Evolutionary conservation across 768 basidiomycete species (phyloP).

Genomic region (Mycena leptocephala): DNA sequence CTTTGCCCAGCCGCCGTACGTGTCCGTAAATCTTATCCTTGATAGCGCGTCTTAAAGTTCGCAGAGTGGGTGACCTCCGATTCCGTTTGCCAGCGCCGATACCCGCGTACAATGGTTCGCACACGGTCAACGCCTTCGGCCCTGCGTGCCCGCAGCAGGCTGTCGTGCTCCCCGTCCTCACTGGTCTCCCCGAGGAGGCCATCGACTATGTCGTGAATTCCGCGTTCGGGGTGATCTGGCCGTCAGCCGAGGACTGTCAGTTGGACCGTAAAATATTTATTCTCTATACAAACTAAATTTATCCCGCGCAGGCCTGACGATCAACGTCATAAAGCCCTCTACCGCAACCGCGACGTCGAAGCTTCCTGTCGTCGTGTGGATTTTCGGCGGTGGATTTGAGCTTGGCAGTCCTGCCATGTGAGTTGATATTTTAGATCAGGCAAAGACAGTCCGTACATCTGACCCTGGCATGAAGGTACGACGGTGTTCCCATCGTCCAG

Average conservation of each 20-base stretch:
- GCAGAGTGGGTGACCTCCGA: constrained; percentile 38
- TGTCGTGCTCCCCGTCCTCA: constrained; percentile 48
- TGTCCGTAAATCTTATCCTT: neutral
- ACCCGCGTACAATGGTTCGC: constrained; percentile 53
- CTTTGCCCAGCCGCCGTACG: constrained; percentile 58
- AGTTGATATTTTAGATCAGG: neutral
- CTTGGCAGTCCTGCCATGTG: constrained; percentile 37
- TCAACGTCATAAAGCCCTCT: constrained; percentile 64
- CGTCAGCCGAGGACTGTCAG: constrained; percentile 62
- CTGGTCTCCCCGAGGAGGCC: constrained; percentile 46
- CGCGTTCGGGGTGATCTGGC: constrained; percentile 43
- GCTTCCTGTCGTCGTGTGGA: constrained; percentile 68
- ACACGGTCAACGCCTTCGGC: constrained; percentile 59
- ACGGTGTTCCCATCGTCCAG: constrained; percentile 59
- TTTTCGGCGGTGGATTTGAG: constrained; percentile 57
- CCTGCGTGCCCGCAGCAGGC: constrained; percentile 66
- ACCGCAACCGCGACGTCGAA: constrained; percentile 52
- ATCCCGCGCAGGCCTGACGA: constrained; percentile 53
- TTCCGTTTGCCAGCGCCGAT: constrained; percentile 60
- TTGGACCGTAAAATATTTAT: constrained; percentile 14
- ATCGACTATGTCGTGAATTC: constrained; percentile 48
- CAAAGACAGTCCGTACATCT: neutral
- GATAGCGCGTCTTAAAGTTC: constrained; percentile 30
- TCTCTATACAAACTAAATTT: neutral
- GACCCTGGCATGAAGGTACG: constrained; percentile 49